Evolutionary conservation across 805 yeast species (phyloP).

Genomic region (Pichia ethanolica): DNA sequence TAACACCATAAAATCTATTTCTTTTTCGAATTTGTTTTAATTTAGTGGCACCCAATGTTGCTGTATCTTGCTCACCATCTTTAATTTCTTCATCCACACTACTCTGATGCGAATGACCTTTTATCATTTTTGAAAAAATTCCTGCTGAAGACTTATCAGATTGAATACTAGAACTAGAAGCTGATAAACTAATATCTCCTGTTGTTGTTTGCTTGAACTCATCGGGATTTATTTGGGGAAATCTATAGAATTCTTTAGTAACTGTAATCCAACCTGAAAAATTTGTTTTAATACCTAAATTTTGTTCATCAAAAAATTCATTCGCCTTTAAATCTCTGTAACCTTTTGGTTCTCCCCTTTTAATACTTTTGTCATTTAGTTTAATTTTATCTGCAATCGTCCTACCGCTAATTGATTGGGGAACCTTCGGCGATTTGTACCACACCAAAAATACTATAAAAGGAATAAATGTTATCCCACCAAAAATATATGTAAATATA

Average conservation of each 20-base stretch:
- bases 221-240: constrained; percentile 32
- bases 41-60: constrained; percentile 29
- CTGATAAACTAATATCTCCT: neutral
- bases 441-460: constrained; percentile 36
- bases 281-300: constrained; percentile 56
- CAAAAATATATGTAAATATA: constrained; percentile 39
- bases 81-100: constrained; percentile 1
- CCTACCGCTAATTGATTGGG: constrained; percentile 17
- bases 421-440: constrained; percentile 31
- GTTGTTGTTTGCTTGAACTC: constrained; percentile 15
- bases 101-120: neutral
- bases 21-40: constrained; percentile 38
- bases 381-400: constrained; percentile 13
- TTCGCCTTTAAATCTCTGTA: constrained; percentile 44
- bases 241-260: constrained; percentile 65
- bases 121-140: constrained; percentile 1
- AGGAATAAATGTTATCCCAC: constrained; percentile 80
- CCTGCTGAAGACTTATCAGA: neutral
- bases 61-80: constrained; percentile 10
- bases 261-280: constrained; percentile 78
- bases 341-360: constrained; percentile 22
- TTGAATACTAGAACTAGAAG: neutral
- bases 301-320: constrained; percentile 50
- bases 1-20: constrained; percentile 59
- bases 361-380: constrained; percentile 19